Base-by-base conservation (phyloP, 1,284 basidiomycete species). In the Tremellales sp. region DNA sequence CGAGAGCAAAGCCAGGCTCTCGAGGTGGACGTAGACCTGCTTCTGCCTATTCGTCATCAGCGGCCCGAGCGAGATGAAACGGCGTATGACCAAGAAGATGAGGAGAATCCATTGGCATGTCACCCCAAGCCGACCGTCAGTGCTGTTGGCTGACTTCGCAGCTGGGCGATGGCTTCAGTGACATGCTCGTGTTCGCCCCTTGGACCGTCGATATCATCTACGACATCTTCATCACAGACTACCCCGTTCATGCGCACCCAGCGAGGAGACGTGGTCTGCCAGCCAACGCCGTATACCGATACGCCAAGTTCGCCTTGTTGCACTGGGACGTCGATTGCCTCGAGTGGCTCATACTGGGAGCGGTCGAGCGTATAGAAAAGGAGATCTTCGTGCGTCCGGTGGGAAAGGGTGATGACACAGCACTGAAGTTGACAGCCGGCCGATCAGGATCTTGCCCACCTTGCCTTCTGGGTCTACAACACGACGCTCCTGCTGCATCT, bases 381-480 rank as follows among this genome's bases (percentile, higher is more conserved):
- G 83, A 82, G 15, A 86, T 96, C 57, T 94, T 93, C 70, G 90
- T 93, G 69, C 77, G 89, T 77, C 27, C 44, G 43, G 49, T 49
- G 52, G 35, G 54, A 24, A 10, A 15, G 5, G 21, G 19, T 46
- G 7, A 39, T 7, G 26, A 23, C 15, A 17, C 3, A 17, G 11
- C 33, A 33, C 43, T 52, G 40, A 43, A 36, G 25, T 22, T 8
- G 65, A 93, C 89, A 83, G 77, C 60, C 83, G 82, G 53, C 80
- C 86, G 29, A 36, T 15, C 90, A 94, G 57, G 88, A 97, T 64
- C 76, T 97, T 44, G 84, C 88, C 3, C 84, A 82, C 61, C 81
- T 94, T 21, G 82, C 91, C 21, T 97, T 97, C 72, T 98, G 96
- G 94, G 76, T 96, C 36, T 89, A 89, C 74, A 98, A 98, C 72